Percentiles rank a stretch among this genome's conserved stretches.
Evolutionary conservation across 129 eudicot genomes (phyloP).

Genomic region (Calendula officinalis): DNA sequence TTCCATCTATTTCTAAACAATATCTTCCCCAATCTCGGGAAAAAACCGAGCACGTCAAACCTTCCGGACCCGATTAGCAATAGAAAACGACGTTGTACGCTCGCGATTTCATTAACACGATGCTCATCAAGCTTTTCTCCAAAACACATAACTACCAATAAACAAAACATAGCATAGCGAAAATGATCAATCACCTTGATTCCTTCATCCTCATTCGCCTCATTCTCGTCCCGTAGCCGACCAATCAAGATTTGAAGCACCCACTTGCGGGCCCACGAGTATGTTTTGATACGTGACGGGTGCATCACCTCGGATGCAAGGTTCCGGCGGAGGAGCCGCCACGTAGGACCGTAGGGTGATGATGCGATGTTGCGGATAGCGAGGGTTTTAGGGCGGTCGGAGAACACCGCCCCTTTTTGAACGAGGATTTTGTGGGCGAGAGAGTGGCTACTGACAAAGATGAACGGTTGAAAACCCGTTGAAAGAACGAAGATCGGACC

Average conservation of each 20-base stretch:
- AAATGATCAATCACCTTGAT: constrained; percentile 51
- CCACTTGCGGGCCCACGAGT: constrained; percentile 33
- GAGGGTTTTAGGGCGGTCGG: constrained; percentile 42
- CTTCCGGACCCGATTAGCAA: constrained; percentile 16
- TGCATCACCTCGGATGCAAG: constrained; percentile 34
- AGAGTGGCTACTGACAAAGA: constrained; percentile 40
- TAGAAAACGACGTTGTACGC: constrained; percentile 25
- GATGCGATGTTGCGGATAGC: constrained; percentile 30
- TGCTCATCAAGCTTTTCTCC: constrained; percentile 57
- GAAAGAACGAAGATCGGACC: constrained; percentile 41
- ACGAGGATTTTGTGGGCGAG: constrained; percentile 54
- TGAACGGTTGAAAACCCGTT: constrained; percentile 28
- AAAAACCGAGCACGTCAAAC: constrained; percentile 34
- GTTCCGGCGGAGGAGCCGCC: constrained; percentile 32
- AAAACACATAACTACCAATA: constrained; percentile 60
- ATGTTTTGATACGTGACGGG: constrained; percentile 19
- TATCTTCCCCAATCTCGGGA: constrained; percentile 45
- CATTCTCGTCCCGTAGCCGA: not conserved
- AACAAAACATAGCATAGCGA: constrained; percentile 48
- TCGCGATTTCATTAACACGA: constrained; percentile 40
- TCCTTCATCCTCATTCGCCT: not conserved
- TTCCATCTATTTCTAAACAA: constrained; percentile 52
- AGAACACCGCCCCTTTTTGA: constrained; percentile 49
- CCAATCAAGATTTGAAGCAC: constrained; percentile 19
- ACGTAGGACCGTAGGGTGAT: constrained; percentile 30